A percentile compares a stretch with the other conserved stretches of the same genome.
phyloP scores from a whole-genome alignment of 371 early-diverging fungal species.

The Mortierella sp. region DNA sequence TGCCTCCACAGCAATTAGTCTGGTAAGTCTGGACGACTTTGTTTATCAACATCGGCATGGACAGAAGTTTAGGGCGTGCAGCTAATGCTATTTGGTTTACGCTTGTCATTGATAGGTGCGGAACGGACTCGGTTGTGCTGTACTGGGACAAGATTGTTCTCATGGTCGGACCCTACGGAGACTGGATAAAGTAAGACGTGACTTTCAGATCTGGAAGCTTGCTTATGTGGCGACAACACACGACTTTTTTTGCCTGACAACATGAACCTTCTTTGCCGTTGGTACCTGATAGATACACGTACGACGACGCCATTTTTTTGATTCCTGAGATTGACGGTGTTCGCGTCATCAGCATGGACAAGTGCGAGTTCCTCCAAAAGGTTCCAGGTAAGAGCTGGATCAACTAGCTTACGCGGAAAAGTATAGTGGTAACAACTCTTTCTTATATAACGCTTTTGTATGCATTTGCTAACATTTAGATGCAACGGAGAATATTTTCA shows the following conservation, averaged over 20 bases:
- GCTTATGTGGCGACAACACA: neutral
- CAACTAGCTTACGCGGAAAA: too few species aligned
- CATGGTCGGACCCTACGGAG: conserved; percentile 95
- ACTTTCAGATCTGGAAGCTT: neutral
- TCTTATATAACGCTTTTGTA: neutral
- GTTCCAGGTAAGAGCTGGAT: conserved; percentile 77
- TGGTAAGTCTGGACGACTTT: conserved; percentile 69
- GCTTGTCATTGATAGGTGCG: conserved; percentile 82
- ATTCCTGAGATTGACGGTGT: conserved; percentile 94
- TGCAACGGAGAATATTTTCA: conserved; percentile 87
- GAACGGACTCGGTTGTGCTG: conserved; percentile 93
- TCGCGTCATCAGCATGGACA: conserved; percentile 87
- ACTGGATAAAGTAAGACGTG: conserved; percentile 78
- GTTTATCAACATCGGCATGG: neutral
- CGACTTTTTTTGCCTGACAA: neutral
- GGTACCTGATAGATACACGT: conserved; percentile 64
- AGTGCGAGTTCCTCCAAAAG: conserved; percentile 89
- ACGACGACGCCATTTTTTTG: conserved; percentile 85
- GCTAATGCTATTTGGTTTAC: neutral
- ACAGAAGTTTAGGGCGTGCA: neutral
- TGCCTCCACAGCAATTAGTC: conserved; percentile 83
- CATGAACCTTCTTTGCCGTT: neutral
- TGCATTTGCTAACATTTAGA: conserved; percentile 58
- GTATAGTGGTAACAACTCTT: neutral
- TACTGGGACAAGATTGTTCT: conserved; percentile 87